Conservation (phyloP, 345 rosid genomes). For the Arabidopsis suecica region DNA sequence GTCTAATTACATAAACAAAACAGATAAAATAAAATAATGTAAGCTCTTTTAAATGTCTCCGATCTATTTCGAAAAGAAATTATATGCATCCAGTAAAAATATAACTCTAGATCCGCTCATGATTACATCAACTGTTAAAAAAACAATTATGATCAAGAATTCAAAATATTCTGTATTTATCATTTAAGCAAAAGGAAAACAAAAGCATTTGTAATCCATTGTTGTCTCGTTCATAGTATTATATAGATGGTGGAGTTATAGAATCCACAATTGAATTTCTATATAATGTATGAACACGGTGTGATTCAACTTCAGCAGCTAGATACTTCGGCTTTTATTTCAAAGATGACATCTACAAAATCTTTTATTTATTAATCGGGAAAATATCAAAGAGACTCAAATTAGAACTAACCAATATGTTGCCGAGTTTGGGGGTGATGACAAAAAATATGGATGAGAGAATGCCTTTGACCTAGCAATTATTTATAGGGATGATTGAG, state of each 20-base stretch:
- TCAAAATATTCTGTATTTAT: conserved; percentile 1
- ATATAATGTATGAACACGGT: conserved; percentile 33
- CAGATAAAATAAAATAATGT: too few relatives aligned
- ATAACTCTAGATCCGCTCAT: too few relatives aligned
- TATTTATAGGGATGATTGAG: not conserved
- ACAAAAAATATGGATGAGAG: conserved; percentile 37
- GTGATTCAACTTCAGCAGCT: conserved; percentile 19
- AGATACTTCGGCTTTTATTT: conserved; percentile 16
- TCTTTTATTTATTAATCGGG: conserved; percentile 19
- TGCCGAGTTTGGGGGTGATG: conserved; percentile 38
- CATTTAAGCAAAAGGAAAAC: not conserved
- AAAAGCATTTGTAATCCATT: not conserved
- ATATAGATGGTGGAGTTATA: not conserved
- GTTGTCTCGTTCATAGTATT: conserved; percentile 4
- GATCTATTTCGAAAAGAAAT: too few relatives aligned
- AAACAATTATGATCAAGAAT: not conserved
- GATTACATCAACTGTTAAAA: too few relatives aligned
- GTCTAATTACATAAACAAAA: too few relatives aligned
- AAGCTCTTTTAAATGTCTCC: too few relatives aligned
- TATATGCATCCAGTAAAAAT: too few relatives aligned
- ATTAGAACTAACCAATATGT: conserved; percentile 23
- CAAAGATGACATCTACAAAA: conserved; percentile 41
- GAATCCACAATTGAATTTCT: not conserved
- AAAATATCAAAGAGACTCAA: conserved; percentile 42
- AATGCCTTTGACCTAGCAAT: conserved; percentile 23